These are phyloP conservation scores for Pseudevernia furfuracea DNA, from an alignment of 495 filamentous ascomycete genomes.

Conservation along the genomic window DNA sequence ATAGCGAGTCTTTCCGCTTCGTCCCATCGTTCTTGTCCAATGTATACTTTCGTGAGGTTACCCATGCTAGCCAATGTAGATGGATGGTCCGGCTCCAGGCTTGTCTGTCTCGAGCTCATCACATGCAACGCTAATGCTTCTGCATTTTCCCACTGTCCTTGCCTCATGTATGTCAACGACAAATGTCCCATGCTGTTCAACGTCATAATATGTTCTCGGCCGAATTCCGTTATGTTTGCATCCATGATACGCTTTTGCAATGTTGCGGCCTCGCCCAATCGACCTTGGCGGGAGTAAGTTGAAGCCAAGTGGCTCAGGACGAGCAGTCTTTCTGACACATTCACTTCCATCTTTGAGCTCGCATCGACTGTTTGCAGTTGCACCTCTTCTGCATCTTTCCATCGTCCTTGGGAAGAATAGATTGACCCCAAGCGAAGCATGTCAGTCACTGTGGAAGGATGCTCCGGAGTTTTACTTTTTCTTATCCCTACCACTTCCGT, in stretches of 20 bases:
- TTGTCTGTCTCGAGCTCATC: background rate
- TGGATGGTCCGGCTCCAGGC: background rate
- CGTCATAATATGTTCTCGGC: background rate
- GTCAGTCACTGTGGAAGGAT: constrained; percentile 1
- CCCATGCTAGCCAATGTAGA: background rate
- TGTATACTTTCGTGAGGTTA: background rate
- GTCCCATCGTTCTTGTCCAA: constrained; percentile 9
- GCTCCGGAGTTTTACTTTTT: background rate
- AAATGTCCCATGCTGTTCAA: background rate
- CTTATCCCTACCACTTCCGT: background rate
- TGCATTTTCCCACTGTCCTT: background rate
- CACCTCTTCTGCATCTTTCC: constrained; percentile 11
- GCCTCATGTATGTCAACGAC: background rate
- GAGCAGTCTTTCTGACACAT: background rate
- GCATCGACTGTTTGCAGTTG: background rate
- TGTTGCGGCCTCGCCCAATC: background rate
- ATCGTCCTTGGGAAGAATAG: constrained; percentile 7
- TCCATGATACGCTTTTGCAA: background rate
- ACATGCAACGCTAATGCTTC: background rate
- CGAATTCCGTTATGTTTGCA: background rate
- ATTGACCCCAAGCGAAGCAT: constrained; percentile 5
- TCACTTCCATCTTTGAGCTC: background rate
- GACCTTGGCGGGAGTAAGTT: background rate
- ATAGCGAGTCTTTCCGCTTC: constrained; percentile 2
- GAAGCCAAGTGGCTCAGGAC: background rate